These are phyloP conservation scores for Macrocybe sp. DNA, from an alignment of 1,284 basidiomycete genomes.

Conservation along the genomic window DNA sequence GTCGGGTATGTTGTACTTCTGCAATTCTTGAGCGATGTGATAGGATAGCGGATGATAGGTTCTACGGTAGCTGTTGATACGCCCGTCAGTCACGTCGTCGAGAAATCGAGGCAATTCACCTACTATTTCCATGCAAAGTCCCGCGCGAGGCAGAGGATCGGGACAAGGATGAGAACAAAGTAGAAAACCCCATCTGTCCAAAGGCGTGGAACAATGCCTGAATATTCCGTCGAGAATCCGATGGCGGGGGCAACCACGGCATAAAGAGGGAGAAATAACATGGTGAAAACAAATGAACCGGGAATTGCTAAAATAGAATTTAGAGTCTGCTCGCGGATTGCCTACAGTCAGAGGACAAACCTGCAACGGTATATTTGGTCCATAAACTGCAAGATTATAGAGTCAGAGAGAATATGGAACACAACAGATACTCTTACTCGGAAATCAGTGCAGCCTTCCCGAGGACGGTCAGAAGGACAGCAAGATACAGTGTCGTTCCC, in stretches of 20 bases:
- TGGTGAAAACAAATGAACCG: constrained; percentile 93
- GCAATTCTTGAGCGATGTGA: constrained; percentile 95
- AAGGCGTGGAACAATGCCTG: constrained; percentile 80
- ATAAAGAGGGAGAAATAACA: constrained; percentile 91
- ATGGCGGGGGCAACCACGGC: constrained; percentile 82
- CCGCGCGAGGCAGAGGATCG: constrained; percentile 82
- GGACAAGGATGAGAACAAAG: constrained; percentile 85
- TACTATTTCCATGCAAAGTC: constrained; percentile 98
- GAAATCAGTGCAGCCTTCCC: constrained; percentile 97
- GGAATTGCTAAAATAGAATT: constrained; percentile 69
- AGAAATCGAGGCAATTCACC: constrained; percentile 14
- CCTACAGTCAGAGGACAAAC: constrained; percentile 29
- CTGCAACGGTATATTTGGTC: constrained; percentile 97
- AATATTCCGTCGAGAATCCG: constrained; percentile 89
- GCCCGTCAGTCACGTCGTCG: constrained; percentile 9
- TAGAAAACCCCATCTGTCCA: constrained; percentile 90
- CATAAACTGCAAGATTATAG: constrained; percentile 65
- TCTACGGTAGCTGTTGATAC: constrained; percentile 67
- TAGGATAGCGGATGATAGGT: constrained; percentile 91
- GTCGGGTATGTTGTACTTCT: constrained; percentile 97
- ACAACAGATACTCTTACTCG: constrained; percentile 61
- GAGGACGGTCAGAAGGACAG: constrained; percentile 90
- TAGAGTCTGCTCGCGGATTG: constrained; percentile 3
- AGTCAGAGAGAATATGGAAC: constrained; percentile 1
- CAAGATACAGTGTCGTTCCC: constrained; percentile 94